A percentile compares a stretch with the other conserved stretches of the same genome.
phyloP scores from a whole-genome alignment of 169 alveolate genomes.

The Cyclospora cayetanensis region DNA sequence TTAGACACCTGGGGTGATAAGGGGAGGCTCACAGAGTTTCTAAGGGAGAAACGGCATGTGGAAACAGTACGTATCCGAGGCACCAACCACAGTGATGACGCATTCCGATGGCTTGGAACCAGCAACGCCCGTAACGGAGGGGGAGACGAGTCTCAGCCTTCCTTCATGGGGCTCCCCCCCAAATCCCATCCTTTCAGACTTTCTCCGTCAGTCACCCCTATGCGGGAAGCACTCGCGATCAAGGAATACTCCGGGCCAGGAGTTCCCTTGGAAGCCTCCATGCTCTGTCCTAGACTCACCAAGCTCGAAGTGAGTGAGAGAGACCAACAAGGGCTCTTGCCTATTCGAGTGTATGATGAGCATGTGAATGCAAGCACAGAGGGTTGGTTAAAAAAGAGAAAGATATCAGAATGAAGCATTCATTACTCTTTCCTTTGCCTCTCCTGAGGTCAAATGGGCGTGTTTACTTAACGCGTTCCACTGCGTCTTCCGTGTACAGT shows the following conservation, averaged over 20 bases:
- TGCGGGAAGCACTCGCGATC: not conserved
- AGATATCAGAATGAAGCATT: too few relatives aligned
- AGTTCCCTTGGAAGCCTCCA: not conserved
- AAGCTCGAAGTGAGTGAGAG: not conserved
- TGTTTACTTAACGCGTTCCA: not conserved
- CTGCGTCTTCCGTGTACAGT: too few relatives aligned
- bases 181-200: not conserved
- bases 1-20: slow-evolving; percentile 22
- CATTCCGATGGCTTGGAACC: not conserved
- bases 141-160: not conserved
- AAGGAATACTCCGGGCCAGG: not conserved
- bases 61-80: not conserved
- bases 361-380: too few relatives aligned
- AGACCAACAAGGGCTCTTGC: too few relatives aligned
- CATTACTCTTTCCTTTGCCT: not conserved
- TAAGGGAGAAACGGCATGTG: not conserved
- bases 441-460: not conserved
- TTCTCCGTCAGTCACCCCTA: not conserved
- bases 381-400: too few relatives aligned
- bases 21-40: not conserved
- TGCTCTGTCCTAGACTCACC: not conserved
- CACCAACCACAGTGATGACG: not conserved
- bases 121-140: too few relatives aligned
- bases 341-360: too few relatives aligned
- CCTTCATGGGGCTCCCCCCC: not conserved